Evolutionary conservation across 2,329 filamentous ascomycete genomes (phyloP).

Genomic region (Hypoxylon sp.): DNA sequence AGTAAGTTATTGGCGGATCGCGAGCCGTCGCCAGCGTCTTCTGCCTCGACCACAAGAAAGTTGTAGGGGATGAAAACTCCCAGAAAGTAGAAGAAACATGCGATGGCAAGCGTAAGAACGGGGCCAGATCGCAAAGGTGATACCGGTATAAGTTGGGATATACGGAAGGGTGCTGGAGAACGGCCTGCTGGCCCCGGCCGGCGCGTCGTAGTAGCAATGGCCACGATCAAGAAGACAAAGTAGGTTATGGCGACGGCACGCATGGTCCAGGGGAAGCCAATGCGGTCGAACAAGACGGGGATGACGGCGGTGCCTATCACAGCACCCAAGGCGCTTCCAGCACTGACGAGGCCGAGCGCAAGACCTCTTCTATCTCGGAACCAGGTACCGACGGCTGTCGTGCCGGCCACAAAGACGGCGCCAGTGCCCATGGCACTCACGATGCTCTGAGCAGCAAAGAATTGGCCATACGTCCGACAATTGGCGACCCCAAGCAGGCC

Average conservation of each 20-base stretch:
- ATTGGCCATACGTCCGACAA: constrained; percentile 12
- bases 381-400: constrained; percentile 5
- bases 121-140: neutral
- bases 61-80: constrained; percentile 28
- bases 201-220: constrained; percentile 15
- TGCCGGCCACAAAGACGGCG: constrained; percentile 9
- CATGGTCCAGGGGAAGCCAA: constrained; percentile 31
- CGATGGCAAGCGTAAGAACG: constrained; percentile 10
- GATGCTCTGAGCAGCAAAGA: constrained; percentile 16
- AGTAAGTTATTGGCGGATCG: constrained; percentile 20
- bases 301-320: constrained; percentile 27
- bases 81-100: constrained; percentile 27
- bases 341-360: constrained; percentile 22
- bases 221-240: constrained; percentile 16
- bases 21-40: constrained; percentile 18
- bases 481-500: constrained; percentile 16
- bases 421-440: constrained; percentile 19
- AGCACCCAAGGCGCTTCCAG: constrained; percentile 22
- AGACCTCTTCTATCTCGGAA: constrained; percentile 19
- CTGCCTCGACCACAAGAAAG: constrained; percentile 15
- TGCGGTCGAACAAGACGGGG: constrained; percentile 26
- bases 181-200: neutral
- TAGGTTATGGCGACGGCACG: constrained; percentile 26
- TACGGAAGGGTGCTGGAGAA: constrained; percentile 1
- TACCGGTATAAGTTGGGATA: constrained; percentile 4